These are phyloP conservation scores for Neobulgaria alba DNA, from an alignment of 2,329 filamentous ascomycete species.

Conservation along the genomic window DNA sequence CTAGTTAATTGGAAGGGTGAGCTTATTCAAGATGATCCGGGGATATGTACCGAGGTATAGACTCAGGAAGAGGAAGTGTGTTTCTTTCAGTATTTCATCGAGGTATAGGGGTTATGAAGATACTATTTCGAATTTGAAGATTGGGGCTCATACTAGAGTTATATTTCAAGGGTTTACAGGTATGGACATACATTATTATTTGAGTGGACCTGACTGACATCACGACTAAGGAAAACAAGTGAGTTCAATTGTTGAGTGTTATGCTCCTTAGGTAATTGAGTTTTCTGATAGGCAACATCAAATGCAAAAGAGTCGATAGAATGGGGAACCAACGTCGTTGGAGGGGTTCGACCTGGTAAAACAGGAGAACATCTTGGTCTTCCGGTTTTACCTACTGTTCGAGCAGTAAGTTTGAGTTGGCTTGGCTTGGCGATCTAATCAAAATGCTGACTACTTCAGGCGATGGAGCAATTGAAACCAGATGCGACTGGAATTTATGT, in stretches of 20 bases:
- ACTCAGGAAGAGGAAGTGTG: not conserved
- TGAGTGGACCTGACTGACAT: too few relatives aligned
- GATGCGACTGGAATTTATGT: conserved; percentile 76
- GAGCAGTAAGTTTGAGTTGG: conserved; percentile 34
- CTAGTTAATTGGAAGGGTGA: too few relatives aligned
- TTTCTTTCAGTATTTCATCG: conserved; percentile 15
- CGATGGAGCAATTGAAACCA: conserved; percentile 61
- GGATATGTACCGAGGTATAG: not conserved
- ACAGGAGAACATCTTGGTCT: conserved; percentile 64
- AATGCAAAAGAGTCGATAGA: conserved; percentile 69
- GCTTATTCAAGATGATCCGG: too few relatives aligned
- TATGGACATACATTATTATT: too few relatives aligned
- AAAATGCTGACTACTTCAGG: conserved; percentile 33
- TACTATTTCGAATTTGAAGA: conserved; percentile 57
- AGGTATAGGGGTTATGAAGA: conserved; percentile 32
- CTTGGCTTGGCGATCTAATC: conserved; percentile 6
- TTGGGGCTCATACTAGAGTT: conserved; percentile 56
- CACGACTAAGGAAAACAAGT: too few relatives aligned
- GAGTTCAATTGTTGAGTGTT: too few relatives aligned
- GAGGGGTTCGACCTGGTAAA: conserved; percentile 65
- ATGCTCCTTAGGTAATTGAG: conserved; percentile 1
- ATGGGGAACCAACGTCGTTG: conserved; percentile 75
- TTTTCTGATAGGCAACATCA: conserved; percentile 49
- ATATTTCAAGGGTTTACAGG: conserved; percentile 67
- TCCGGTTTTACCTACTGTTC: conserved; percentile 61